Conservation (phyloP, 164 flowering plant species). For the Amborella trichopoda region DNA sequence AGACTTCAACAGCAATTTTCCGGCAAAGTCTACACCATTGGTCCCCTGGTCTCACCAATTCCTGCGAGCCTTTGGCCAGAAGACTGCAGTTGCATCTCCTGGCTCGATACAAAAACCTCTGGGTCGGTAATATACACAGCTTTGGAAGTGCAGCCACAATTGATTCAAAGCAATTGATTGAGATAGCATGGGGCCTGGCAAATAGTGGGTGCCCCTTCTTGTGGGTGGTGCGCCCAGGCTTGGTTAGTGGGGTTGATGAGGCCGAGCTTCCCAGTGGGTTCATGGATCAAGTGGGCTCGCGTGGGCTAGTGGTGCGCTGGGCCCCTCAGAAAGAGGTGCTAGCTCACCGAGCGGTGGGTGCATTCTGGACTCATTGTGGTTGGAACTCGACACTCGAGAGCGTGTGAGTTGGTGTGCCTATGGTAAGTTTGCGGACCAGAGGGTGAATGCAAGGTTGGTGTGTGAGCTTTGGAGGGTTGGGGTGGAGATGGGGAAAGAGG, state of each 20-base stretch:
- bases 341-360: neutral
- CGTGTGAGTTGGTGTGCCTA: neutral
- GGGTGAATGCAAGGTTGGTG: neutral
- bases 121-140: conserved; percentile 54
- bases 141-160: conserved; percentile 72
- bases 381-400: neutral
- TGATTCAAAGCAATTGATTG: conserved; percentile 26
- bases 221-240: conserved; percentile 42
- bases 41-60: too few species aligned
- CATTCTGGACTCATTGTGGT: neutral
- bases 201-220: conserved; percentile 36
- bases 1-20: too few species aligned
- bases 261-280: conserved; percentile 29
- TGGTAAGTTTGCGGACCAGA: neutral
- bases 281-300: conserved; percentile 19
- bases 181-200: conserved; percentile 44
- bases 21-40: too few species aligned
- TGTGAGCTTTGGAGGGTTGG: neutral
- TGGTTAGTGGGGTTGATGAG: conserved; percentile 38
- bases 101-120: conserved; percentile 40
- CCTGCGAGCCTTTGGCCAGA: conserved; percentile 63
- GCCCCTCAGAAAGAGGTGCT: conserved; percentile 2
- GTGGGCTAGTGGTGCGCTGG: conserved; percentile 26
- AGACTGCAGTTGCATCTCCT: conserved; percentile 51
- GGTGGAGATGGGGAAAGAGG: neutral